Percentiles rank a stretch among this genome's conserved stretches.
Conservation (phyloP, 345 rosid species). For the Gossypium australe region DNA sequence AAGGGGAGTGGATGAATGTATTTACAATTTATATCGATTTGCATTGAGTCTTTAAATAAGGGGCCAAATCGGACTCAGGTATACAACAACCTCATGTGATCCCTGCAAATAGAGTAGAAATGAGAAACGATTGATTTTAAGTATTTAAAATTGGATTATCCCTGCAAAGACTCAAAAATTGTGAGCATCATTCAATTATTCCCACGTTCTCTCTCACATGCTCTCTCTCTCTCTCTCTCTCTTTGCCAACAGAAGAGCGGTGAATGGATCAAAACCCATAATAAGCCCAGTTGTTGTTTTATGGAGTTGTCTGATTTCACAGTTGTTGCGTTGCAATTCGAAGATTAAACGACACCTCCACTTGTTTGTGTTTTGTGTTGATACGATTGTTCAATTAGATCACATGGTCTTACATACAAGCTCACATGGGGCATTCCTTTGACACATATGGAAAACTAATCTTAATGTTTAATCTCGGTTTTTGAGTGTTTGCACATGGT, state of each 20-base stretch:
- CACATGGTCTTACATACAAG: conserved; percentile 15
- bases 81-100: conserved; percentile 34
- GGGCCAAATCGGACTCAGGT: not conserved
- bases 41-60: conserved; percentile 30
- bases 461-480: not conserved
- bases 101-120: conserved; percentile 17
- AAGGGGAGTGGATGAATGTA: not conserved
- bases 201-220: conserved; percentile 62
- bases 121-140: not conserved
- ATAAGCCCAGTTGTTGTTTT: conserved; percentile 1
- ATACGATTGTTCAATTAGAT: conserved; percentile 2
- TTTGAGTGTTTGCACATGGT: not conserved
- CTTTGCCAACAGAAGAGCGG: conserved; percentile 32
- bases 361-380: not conserved
- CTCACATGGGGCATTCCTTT: conserved; percentile 11
- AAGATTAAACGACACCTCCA: conserved; percentile 2
- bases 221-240: not conserved
- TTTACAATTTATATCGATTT: conserved; percentile 18
- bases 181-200: conserved; percentile 38
- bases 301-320: not conserved
- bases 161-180: conserved; percentile 25
- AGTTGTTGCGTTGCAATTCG: conserved; percentile 11
- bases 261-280: conserved; percentile 27
- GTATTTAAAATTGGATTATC: conserved; percentile 14
- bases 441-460: conserved; percentile 6